Percentiles rank a stretch among this genome's conserved stretches.
phyloP scores from a whole-genome alignment of 768 basidiomycete genomes.

The Boletus rubroflammeus region DNA sequence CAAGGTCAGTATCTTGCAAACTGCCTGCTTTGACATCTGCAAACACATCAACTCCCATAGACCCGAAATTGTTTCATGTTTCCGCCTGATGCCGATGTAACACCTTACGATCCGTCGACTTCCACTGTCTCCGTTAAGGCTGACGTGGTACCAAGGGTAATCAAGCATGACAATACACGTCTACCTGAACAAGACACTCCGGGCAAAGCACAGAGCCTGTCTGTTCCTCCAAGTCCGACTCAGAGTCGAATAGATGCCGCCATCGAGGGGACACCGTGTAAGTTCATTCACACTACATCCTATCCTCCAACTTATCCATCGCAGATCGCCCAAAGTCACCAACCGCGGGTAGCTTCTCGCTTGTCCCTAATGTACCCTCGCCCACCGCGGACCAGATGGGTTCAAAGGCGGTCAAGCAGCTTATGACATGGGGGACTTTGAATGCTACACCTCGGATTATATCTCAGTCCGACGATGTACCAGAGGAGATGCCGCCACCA shows the following conservation, averaged over 20 bases:
- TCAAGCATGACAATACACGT: slow-evolving; percentile 80
- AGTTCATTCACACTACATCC: slow-evolving; percentile 27
- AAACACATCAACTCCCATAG: slow-evolving; percentile 37
- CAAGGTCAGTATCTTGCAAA: slow-evolving; percentile 45
- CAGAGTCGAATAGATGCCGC: slow-evolving; percentile 89
- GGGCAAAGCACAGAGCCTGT: slow-evolving; percentile 38
- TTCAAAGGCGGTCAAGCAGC: slow-evolving; percentile 77
- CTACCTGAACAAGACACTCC: slow-evolving; percentile 66
- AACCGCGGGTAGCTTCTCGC: slow-evolving; percentile 54
- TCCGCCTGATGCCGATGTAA: slow-evolving; percentile 82
- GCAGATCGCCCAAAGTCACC: slow-evolving; percentile 65
- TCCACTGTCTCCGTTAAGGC: slow-evolving; percentile 27
- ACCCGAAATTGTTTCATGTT: slow-evolving; percentile 96
- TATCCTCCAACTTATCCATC: slow-evolving; percentile 7
- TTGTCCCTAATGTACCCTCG: slow-evolving; percentile 84
- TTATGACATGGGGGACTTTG: slow-evolving; percentile 98
- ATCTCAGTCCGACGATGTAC: slow-evolving; percentile 54
- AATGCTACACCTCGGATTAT: slow-evolving; percentile 89
- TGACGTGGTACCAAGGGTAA: slow-evolving; percentile 52
- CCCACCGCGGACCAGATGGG: slow-evolving; percentile 82
- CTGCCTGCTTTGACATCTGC: neutral
- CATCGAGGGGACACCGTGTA: slow-evolving; percentile 89
- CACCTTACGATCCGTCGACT: slow-evolving; percentile 60
- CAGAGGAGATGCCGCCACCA: slow-evolving; percentile 40
- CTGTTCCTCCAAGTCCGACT: slow-evolving; percentile 83